Conservation (phyloP, 73 alveolate genomes). For the Paramecium bursaria region DNA sequence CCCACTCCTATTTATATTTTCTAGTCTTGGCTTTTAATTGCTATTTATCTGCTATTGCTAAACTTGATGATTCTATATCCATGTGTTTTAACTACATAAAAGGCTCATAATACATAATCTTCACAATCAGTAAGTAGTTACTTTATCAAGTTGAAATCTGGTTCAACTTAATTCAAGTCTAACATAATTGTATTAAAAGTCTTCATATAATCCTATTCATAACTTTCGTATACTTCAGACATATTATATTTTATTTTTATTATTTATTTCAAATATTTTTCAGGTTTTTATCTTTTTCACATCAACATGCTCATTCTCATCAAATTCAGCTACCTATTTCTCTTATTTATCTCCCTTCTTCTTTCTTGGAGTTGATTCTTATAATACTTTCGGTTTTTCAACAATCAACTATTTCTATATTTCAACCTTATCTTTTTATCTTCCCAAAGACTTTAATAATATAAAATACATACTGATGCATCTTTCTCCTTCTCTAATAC, state of each 20-base stretch:
- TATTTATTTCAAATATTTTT: neutral
- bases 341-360: neutral
- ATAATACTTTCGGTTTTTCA: constrained; percentile 22
- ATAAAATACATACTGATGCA: constrained; percentile 65
- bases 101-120: too few relatives aligned
- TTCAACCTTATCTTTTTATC: constrained; percentile 51
- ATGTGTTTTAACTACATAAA: neutral
- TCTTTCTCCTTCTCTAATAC: constrained; percentile 92
- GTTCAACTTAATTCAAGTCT: too few relatives aligned
- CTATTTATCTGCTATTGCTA: neutral
- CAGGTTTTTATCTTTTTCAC: neutral
- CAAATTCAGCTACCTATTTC: constrained; percentile 18
- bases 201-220: neutral
- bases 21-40: neutral
- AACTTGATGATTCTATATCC: neutral
- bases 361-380: neutral
- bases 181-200: too few relatives aligned
- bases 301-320: constrained; percentile 10
- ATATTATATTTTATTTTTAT: too few relatives aligned
- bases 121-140: neutral
- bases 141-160: neutral
- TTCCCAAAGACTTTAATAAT: constrained; percentile 17
- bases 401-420: too few relatives aligned
- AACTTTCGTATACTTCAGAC: neutral
- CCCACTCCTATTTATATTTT: neutral